Conservation (phyloP, 2,329 filamentous ascomycete species). For the Fusarium torulosum region DNA sequence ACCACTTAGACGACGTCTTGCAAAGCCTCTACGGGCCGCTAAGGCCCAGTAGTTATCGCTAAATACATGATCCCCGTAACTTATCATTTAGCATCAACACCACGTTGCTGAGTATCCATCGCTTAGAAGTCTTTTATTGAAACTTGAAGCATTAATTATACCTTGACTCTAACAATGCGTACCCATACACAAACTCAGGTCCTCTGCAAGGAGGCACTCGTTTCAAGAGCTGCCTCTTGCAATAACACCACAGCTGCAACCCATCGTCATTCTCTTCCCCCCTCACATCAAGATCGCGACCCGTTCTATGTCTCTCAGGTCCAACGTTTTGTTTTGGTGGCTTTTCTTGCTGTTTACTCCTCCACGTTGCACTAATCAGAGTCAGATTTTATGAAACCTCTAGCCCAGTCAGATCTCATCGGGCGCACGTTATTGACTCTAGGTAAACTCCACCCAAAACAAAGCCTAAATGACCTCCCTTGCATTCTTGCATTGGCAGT, state of each 20-base stretch:
- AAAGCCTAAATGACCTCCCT: slow-evolving; percentile 16
- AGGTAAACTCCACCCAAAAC: slow-evolving; percentile 7
- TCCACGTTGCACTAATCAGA: slow-evolving; percentile 43
- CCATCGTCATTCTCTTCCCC: slow-evolving; percentile 25
- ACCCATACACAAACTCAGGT: neutral
- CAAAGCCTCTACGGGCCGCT: slow-evolving; percentile 10
- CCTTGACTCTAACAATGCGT: neutral
- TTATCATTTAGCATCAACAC: slow-evolving; percentile 11
- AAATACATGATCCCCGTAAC: slow-evolving; percentile 8
- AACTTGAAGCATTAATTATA: slow-evolving; percentile 7
- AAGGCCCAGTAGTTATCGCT: slow-evolving; percentile 17
- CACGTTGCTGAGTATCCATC: slow-evolving; percentile 24
- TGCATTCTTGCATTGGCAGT: slow-evolving; percentile 32
- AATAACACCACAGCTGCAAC: slow-evolving; percentile 15
- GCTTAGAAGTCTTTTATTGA: neutral
- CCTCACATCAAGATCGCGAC: slow-evolving; percentile 35
- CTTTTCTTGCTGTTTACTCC: slow-evolving; percentile 25
- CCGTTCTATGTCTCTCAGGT: slow-evolving; percentile 28
- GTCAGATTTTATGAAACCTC: slow-evolving; percentile 34
- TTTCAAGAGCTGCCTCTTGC: slow-evolving; percentile 2
- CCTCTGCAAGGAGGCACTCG: slow-evolving; percentile 16
- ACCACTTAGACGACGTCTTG: slow-evolving; percentile 32
- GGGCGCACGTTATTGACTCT: slow-evolving; percentile 8
- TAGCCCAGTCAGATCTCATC: slow-evolving; percentile 30
- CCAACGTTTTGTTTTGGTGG: slow-evolving; percentile 15